A percentile compares a stretch with the other conserved stretches of the same genome.
phyloP scores from a whole-genome alignment of 192 early-diverging fungal species.

The Diversispora epigaea region DNA sequence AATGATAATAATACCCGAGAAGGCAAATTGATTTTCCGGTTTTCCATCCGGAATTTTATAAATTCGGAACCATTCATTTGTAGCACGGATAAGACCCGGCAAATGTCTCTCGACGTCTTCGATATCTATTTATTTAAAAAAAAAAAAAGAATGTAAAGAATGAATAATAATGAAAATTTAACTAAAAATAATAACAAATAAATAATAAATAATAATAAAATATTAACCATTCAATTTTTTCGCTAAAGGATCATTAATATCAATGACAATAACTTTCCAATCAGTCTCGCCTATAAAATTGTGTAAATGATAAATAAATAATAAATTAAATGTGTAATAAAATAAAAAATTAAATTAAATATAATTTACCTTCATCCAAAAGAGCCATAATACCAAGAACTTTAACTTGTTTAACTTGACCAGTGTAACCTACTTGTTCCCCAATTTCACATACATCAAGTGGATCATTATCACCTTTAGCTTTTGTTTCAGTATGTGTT shows the following conservation, averaged over 20 bases:
- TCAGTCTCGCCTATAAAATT: slow-evolving; percentile 77
- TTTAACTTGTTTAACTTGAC: slow-evolving; percentile 99
- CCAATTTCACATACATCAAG: slow-evolving; percentile 99
- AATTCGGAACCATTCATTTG: slow-evolving; percentile 99
- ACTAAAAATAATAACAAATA: neutral
- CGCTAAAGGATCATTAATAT: slow-evolving; percentile 96
- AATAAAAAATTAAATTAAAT: slow-evolving; percentile 18
- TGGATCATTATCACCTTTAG: slow-evolving; percentile 95
- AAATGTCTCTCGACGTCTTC: slow-evolving; percentile 98
- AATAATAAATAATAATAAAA: neutral
- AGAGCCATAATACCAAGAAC: slow-evolving; percentile 97
- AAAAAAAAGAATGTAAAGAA: neutral
- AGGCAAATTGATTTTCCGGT: slow-evolving; percentile 99
- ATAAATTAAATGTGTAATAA: no score
- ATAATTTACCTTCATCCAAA: slow-evolving; percentile 82
- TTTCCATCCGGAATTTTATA: slow-evolving; percentile 99
- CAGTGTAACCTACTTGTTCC: slow-evolving; percentile 84
- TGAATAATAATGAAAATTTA: neutral
- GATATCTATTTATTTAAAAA: slow-evolving; percentile 61
- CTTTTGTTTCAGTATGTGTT: slow-evolving; percentile 91
- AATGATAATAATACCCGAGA: slow-evolving; percentile 38
- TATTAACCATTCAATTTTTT: slow-evolving; percentile 84
- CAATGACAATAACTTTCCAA: slow-evolving; percentile 99
- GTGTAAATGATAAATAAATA: neutral
- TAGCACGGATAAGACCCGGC: slow-evolving; percentile 93